A percentile compares a stretch with the other conserved stretches of the same genome.
Evolutionary conservation across 2,329 filamentous ascomycete species (phyloP).

Genomic region (Fusarium coicis): DNA sequence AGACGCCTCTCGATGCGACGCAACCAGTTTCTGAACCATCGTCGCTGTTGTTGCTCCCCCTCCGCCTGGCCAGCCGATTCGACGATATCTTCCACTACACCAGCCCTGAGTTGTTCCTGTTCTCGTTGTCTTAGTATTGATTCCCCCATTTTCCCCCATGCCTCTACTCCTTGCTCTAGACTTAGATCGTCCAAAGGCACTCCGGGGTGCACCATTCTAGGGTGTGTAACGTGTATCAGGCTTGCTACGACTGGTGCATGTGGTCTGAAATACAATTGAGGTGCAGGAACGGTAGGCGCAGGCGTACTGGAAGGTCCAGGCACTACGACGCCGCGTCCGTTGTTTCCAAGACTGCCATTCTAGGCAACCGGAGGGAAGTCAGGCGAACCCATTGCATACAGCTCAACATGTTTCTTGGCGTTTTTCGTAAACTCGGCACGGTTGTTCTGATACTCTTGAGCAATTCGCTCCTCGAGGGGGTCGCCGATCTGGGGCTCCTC

Average conservation of each 20-base stretch:
- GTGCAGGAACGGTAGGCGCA: background rate
- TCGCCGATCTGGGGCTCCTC: slow-evolving; percentile 88
- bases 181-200: background rate
- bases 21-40: background rate
- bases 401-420: slow-evolving; percentile 77
- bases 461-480: slow-evolving; percentile 86
- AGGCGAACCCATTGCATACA: slow-evolving; percentile 69
- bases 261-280: background rate
- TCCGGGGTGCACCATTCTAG: too few species aligned
- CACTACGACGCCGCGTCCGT: background rate
- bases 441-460: slow-evolving; percentile 82
- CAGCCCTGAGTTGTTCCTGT: background rate
- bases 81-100: background rate
- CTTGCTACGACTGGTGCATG: background rate
- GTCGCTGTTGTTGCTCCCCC: background rate
- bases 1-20: background rate
- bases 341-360: background rate
- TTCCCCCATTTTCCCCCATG: background rate
- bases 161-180: background rate
- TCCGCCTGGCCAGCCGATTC: background rate
- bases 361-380: slow-evolving; percentile 48
- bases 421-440: slow-evolving; percentile 77
- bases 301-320: background rate
- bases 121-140: background rate
- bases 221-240: background rate